These are phyloP conservation scores for Dentipellis fragilis DNA, from an alignment of 768 basidiomycete genomes.

Conservation along the genomic window DNA sequence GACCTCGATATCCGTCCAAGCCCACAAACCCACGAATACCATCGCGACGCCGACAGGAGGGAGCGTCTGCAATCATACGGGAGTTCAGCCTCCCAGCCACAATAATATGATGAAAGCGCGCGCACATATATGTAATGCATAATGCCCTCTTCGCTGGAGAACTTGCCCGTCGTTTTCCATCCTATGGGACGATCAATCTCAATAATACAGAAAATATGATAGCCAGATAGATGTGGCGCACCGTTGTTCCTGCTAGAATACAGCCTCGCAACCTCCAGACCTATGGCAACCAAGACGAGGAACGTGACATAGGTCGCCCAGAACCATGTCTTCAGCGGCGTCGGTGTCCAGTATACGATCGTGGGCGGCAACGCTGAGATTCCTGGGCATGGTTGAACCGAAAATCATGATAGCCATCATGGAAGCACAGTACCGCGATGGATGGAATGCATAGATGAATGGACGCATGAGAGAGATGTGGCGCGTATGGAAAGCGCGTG, in stretches of 20 bases:
- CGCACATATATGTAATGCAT: slow-evolving; percentile 48
- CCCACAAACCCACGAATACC: slow-evolving; percentile 39
- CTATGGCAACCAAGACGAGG: slow-evolving; percentile 30
- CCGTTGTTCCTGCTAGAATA: slow-evolving; percentile 38
- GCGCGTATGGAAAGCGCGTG: too few relatives aligned
- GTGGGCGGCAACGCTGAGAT: not conserved
- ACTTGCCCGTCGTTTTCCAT: slow-evolving; percentile 28
- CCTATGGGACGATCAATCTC: slow-evolving; percentile 21
- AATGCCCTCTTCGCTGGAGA: slow-evolving; percentile 23
- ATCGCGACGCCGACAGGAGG: slow-evolving; percentile 43
- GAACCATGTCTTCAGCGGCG: slow-evolving; percentile 36
- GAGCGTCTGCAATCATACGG: slow-evolving; percentile 27
- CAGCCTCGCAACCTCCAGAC: slow-evolving; percentile 36
- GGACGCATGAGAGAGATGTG: not conserved
- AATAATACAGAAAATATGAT: too few relatives aligned
- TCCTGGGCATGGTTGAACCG: not conserved
- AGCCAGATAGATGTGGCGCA: slow-evolving; percentile 4
- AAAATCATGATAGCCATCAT: too few relatives aligned
- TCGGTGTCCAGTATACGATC: slow-evolving; percentile 28
- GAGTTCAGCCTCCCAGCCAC: not conserved
- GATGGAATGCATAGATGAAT: too few relatives aligned
- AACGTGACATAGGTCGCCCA: slow-evolving; percentile 32
- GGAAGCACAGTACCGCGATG: too few relatives aligned
- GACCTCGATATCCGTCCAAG: slow-evolving; percentile 49
- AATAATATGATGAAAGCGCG: not conserved